Evolutionary conservation across 176 grass and related monocot genomes (phyloP).

Genomic region (Avena eriantha): DNA sequence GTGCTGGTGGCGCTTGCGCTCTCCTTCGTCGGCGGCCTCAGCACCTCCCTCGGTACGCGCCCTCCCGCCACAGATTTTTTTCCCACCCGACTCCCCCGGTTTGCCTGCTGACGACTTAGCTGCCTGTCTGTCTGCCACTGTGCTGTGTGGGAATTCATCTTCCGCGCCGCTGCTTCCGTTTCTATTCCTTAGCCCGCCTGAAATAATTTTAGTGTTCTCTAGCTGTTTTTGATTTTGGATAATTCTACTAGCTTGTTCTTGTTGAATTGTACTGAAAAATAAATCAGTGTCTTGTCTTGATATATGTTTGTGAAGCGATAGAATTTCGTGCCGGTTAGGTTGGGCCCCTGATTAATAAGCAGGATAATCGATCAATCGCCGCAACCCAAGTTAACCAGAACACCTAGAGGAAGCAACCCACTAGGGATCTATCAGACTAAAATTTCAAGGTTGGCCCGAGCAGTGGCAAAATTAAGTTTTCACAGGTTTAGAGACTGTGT

Average conservation of each 20-base stretch:
- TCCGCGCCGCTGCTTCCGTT: neutral
- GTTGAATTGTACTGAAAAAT: neutral
- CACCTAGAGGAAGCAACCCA: neutral
- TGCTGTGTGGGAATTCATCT: neutral
- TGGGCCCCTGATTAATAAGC: neutral
- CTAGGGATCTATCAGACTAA: neutral
- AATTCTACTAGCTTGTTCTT: neutral
- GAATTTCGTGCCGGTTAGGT: neutral
- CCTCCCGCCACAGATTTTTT: neutral
- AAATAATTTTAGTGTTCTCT: neutral
- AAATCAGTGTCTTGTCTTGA: neutral
- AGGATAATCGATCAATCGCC: neutral
- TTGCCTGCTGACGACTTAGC: too few species aligned
- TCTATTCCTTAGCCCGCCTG: neutral
- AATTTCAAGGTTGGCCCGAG: neutral
- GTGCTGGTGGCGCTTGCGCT: constrained; percentile 80
- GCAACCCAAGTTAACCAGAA: neutral
- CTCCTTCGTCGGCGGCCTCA: constrained; percentile 85
- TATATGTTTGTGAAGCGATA: neutral
- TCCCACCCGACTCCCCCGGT: neutral
- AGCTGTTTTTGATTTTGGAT: neutral
- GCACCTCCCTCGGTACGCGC: constrained; percentile 78
- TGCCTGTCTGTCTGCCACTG: neutral
- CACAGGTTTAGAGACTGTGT: neutral
- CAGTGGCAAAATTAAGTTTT: neutral